These are phyloP conservation scores for Anethum foeniculum DNA, from an alignment of 140 eudicot genomes.

Conservation along the genomic window DNA sequence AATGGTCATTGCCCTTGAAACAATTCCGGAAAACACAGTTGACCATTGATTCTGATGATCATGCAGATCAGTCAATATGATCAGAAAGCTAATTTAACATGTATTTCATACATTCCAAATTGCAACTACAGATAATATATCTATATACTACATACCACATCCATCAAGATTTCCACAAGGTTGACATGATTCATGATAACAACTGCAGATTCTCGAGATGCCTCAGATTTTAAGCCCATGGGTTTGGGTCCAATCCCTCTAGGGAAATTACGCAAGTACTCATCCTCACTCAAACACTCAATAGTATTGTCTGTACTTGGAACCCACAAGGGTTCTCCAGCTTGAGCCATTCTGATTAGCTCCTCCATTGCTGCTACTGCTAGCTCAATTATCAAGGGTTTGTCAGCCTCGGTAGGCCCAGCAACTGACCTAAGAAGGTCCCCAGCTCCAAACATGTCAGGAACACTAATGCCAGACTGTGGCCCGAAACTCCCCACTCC, in stretches of 20 bases:
- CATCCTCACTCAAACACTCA: conserved; percentile 63
- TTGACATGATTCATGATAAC: conserved; percentile 85
- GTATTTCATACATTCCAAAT: not conserved
- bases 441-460: conserved; percentile 59
- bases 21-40: conserved; percentile 70
- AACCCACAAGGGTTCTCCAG: conserved; percentile 78
- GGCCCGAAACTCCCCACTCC: conserved; percentile 49
- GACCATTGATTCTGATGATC: conserved; percentile 76
- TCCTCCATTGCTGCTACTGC: conserved; percentile 99
- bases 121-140: not conserved
- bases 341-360: conserved; percentile 72
- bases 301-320: conserved; percentile 38
- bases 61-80: not conserved
- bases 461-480: conserved; percentile 45
- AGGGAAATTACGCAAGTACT: conserved; percentile 63
- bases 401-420: conserved; percentile 72
- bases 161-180: conserved; percentile 87
- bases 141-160: conserved; percentile 44
- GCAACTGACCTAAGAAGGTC: conserved; percentile 58
- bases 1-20: conserved; percentile 83
- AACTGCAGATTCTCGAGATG: conserved; percentile 75
- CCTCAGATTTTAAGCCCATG: conserved; percentile 68
- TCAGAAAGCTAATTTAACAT: not conserved
- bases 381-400: conserved; percentile 75
- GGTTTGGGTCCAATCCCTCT: conserved; percentile 84